Percentiles rank a stretch among this genome's conserved stretches.
Conservation (phyloP, 768 basidiomycete genomes). For the Psilocybe tampanensis region DNA sequence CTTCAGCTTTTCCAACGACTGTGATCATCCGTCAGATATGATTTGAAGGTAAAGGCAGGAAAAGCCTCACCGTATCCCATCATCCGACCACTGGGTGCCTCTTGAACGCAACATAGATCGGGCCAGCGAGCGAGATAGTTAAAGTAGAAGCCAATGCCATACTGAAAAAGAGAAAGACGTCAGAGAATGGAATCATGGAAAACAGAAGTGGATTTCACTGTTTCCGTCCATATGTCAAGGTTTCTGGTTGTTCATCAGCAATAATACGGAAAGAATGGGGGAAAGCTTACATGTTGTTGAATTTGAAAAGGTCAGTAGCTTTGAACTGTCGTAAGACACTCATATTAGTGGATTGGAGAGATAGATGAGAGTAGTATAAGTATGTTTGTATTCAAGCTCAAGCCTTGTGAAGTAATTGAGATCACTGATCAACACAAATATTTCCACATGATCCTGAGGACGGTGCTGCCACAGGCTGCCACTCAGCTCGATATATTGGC, state of each 20-base stretch:
- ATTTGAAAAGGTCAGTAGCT: conserved; percentile 88
- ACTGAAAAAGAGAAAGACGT: too few relatives aligned
- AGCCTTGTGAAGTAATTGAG: too few relatives aligned
- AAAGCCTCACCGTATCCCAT: conserved; percentile 86
- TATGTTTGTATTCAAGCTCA: neutral
- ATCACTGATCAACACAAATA: too few relatives aligned
- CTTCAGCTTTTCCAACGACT: conserved; percentile 97
- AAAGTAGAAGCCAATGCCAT: conserved; percentile 86
- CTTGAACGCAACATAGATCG: conserved; percentile 83
- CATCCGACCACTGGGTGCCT: conserved; percentile 78
- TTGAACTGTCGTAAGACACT: conserved; percentile 85
- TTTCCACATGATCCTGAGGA: too few relatives aligned
- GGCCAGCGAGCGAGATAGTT: conserved; percentile 91
- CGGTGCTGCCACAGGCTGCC: too few relatives aligned
- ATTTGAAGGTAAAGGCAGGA: too few relatives aligned
- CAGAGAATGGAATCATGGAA: too few relatives aligned
- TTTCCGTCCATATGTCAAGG: conserved; percentile 96
- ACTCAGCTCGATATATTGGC: too few relatives aligned
- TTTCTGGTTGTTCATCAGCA: conserved; percentile 54
- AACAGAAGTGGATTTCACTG: conserved; percentile 59
- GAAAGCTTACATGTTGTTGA: conserved; percentile 79
- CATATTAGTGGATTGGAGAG: conserved; percentile 48
- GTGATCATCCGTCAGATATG: conserved; percentile 1
- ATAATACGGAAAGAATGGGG: neutral
- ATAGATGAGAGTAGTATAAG: neutral